Evolutionary conservation across 2,329 filamentous ascomycete genomes (phyloP), one percentile per base, ranked within the genome.

Genomic region (Stenocarpella maydis): DNA sequence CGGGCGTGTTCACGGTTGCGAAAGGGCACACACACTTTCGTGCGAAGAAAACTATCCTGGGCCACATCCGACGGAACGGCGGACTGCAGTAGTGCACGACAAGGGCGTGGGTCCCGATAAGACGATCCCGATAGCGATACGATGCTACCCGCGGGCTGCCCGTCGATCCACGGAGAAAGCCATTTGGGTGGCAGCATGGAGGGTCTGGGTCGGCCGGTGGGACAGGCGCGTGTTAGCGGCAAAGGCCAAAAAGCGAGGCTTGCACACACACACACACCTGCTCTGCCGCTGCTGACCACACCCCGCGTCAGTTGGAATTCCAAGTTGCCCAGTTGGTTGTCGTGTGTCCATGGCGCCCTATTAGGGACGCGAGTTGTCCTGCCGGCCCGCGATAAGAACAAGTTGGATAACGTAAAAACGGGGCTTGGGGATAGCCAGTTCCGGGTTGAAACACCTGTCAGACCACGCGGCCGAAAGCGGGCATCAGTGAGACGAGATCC

Each of bases 211-310:
- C 31, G 55, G 39, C 15, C 28, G 43, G 58, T 12, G 41, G 19
- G 58, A 14, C 58, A 47, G 28, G 14, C 28, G 14, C 26, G 34
- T 47, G 28, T 24, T 8, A n/a, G 28, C 41, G n/a, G 43, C 55
- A 12, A 34, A 43, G 55, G 55, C 28, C 49, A 24, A 34, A 14
- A n/a, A 3, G 19, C 19, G 17, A 8, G 34, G 58, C 41, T 49
- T 49, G 26, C 43, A 34, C 49, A 28, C 43, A 63, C 28, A 37
- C 58, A 49, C 58, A 63, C 58, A 63, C 43, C 43, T 63, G 58
- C 58, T 63, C 41, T 26, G 15, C 58, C 19, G 31, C 58, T 49
- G 58, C 58, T 63, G 58, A 63, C 58, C 58, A 63, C 58, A 63
- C 58, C 58, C 41, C 43, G 58, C 49, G 58, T 63, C 58, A 63